These are phyloP conservation scores for Roridomyces roridus DNA, from an alignment of 768 basidiomycete genomes.

Conservation along the genomic window DNA sequence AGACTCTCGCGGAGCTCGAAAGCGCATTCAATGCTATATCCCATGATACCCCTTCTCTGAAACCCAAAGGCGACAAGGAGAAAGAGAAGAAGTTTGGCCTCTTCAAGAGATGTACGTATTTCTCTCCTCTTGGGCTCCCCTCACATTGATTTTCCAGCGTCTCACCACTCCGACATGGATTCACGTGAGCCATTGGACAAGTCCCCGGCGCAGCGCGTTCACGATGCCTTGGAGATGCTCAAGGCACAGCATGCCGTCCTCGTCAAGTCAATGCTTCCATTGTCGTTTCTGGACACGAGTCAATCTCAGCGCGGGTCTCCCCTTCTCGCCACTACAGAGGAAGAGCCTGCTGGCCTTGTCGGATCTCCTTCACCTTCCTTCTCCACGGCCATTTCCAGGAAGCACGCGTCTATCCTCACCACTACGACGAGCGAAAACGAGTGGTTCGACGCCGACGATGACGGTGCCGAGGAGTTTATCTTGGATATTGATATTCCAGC, in stretches of 20 bases:
- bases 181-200: slow-evolving; percentile 19
- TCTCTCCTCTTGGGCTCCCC: slow-evolving; percentile 1
- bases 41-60: slow-evolving; percentile 38
- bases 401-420: slow-evolving; percentile 49
- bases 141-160: slow-evolving; percentile 20
- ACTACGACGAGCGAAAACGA: slow-evolving; percentile 63
- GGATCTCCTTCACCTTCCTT: slow-evolving; percentile 25
- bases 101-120: slow-evolving; percentile 63
- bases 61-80: slow-evolving; percentile 49
- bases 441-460: slow-evolving; percentile 81
- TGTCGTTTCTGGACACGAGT: slow-evolving; percentile 35
- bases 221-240: slow-evolving; percentile 55
- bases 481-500: slow-evolving; percentile 53
- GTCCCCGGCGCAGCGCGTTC: slow-evolving; percentile 44
- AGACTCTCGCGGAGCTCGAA: slow-evolving; percentile 71
- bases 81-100: slow-evolving; percentile 63
- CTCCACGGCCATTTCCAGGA: slow-evolving; percentile 38
- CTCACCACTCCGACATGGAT: slow-evolving; percentile 33
- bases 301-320: slow-evolving; percentile 36
- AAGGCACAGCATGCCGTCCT: slow-evolving; percentile 66
- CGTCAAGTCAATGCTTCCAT: slow-evolving; percentile 45
- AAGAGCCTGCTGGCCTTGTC: slow-evolving; percentile 37
- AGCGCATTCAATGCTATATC: slow-evolving; percentile 51
- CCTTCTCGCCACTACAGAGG: slow-evolving; percentile 57
- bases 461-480: slow-evolving; percentile 75